These are phyloP conservation scores for Citrus reticulata DNA, from an alignment of 345 rosid species.

Conservation along the genomic window DNA sequence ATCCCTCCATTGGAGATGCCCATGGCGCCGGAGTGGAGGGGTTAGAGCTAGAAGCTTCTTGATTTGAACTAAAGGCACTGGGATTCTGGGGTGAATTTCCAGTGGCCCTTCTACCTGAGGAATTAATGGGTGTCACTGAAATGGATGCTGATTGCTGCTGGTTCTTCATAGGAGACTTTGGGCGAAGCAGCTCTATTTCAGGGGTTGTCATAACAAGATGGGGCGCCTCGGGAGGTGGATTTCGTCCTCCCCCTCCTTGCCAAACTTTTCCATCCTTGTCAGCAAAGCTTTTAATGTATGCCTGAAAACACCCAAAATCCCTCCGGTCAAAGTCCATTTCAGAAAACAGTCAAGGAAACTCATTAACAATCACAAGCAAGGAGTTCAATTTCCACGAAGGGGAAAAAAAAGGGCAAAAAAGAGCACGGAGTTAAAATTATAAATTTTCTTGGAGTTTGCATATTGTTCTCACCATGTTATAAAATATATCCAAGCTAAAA, in stretches of 20 bases:
- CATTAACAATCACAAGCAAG: background rate
- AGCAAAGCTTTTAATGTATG: slow-evolving; percentile 61
- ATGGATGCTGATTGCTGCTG: slow-evolving; percentile 66
- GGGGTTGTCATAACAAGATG: slow-evolving; percentile 86
- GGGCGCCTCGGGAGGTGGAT: slow-evolving; percentile 90
- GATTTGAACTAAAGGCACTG: slow-evolving; percentile 38
- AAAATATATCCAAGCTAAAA: background rate
- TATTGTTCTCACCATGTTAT: background rate
- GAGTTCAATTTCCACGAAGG: background rate
- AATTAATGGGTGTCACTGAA: slow-evolving; percentile 54
- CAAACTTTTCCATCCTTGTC: slow-evolving; percentile 97
- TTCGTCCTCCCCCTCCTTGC: slow-evolving; percentile 99
- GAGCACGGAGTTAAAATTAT: no score
- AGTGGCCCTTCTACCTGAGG: slow-evolving; percentile 61
- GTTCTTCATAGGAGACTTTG: slow-evolving; percentile 96
- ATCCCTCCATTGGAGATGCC: slow-evolving; percentile 61
- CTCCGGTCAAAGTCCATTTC: background rate
- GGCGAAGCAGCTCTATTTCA: slow-evolving; percentile 84
- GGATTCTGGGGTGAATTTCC: slow-evolving; percentile 81
- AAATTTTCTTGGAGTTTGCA: background rate
- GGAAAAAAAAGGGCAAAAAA: no score
- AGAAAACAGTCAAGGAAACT: background rate
- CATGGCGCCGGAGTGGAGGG: slow-evolving; percentile 57
- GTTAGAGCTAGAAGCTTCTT: slow-evolving; percentile 61
- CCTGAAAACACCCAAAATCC: slow-evolving; percentile 35